These are phyloP conservation scores for Lecanoromycetidae sp. DNA, from an alignment of 2,329 filamentous ascomycete genomes.

Conservation along the genomic window DNA sequence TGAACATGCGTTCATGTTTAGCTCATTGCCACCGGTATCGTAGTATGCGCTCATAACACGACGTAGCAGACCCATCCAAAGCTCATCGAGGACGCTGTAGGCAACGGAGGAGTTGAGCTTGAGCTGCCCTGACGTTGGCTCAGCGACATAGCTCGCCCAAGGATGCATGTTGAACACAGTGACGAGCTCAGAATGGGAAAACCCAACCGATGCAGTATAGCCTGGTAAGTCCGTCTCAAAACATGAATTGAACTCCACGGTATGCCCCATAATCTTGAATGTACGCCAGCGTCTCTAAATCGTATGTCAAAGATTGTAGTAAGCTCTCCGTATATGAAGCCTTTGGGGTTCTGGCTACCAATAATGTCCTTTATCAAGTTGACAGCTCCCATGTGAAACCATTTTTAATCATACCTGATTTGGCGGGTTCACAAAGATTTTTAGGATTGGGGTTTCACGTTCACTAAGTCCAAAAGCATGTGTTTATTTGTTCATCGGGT, in stretches of 20 bases:
- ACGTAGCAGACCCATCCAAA: conserved; percentile 68
- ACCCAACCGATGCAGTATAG: conserved; percentile 57
- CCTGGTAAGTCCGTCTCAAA: conserved; percentile 74
- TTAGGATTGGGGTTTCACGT: no score
- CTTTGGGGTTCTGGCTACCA: no score
- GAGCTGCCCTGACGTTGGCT: conserved; percentile 51
- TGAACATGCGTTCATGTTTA: conserved; percentile 62
- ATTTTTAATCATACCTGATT: no score
- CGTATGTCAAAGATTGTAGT: conserved; percentile 53
- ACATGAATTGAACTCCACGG: conserved; percentile 58
- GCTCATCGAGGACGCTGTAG: conserved; percentile 55
- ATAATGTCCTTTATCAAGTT: no score
- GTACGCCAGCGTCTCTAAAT: conserved; percentile 47
- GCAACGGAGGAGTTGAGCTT: conserved; percentile 64
- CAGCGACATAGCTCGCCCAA: conserved; percentile 41
- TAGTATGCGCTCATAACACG: conserved; percentile 63
- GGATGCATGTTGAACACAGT: conserved; percentile 47
- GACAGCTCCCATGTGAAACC: no score
- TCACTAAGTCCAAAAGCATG: no score
- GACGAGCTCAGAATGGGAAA: conserved; percentile 59
- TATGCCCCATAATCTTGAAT: conserved; percentile 60
- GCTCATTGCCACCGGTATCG: conserved; percentile 79
- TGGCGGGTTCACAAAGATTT: no score
- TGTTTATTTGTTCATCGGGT: no score
- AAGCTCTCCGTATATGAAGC: conserved; percentile 66